A percentile compares a stretch with the other conserved stretches of the same genome.
Conservation (phyloP, 2,329 filamentous ascomycete species). For the Ascocoryne sarcoides region DNA sequence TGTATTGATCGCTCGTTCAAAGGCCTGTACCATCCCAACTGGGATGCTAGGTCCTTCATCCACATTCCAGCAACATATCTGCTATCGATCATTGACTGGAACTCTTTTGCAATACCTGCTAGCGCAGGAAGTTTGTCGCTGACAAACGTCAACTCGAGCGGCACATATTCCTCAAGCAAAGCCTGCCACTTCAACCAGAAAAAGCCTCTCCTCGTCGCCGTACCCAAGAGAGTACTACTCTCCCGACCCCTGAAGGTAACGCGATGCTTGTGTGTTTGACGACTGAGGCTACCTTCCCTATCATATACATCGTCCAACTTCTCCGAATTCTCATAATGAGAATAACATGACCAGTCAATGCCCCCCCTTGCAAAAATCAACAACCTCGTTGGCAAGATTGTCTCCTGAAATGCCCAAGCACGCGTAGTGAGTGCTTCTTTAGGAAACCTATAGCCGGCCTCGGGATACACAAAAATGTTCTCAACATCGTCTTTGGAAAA, state of each 20-base stretch:
- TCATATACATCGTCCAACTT: neutral
- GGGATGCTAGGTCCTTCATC: neutral
- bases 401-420: constrained; percentile 1
- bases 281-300: neutral
- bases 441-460: neutral
- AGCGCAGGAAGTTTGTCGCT: constrained; percentile 6
- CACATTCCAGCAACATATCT: neutral
- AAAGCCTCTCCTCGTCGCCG: too few relatives aligned
- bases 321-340: neutral
- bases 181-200: neutral
- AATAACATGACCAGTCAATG: neutral
- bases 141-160: neutral
- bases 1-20: neutral
- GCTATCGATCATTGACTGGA: neutral
- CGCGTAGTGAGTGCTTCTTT: constrained; percentile 1
- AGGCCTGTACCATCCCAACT: neutral
- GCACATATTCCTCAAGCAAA: neutral
- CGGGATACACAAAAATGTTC: neutral
- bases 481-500: neutral
- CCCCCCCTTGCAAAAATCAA: neutral
- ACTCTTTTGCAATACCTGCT: constrained; percentile 3
- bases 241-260: neutral
- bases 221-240: neutral
- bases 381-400: neutral
- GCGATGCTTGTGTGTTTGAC: neutral